Evolutionary conservation across 306 rosid species (phyloP), one percentile per base, ranked within the genome.

Genomic region (Vigna nakashimae): DNA sequence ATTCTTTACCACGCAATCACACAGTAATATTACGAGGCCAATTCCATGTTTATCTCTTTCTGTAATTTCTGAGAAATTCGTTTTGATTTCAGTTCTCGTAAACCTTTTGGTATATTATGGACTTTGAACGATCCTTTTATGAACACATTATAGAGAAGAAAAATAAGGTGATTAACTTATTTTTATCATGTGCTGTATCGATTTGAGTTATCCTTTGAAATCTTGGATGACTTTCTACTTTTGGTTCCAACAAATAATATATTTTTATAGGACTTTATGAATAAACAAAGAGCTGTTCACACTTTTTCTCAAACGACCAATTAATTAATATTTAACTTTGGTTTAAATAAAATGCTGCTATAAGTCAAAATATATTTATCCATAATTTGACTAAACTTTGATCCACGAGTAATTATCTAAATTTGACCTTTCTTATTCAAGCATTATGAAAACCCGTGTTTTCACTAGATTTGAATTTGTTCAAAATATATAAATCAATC

Each of bases 41-140:
- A 26, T 59, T 57, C 36, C 64, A 59, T 59, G 20, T 60, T 28
- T 58, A 58, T 64, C 69, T 34, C 15, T 34, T 64, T 64, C 16
- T 16, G 4, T 58, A 12, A 24, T 58, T 58, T 58, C 26, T n/a
- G 8, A 57, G 36, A 57, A 22, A 57, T 57, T 58, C 1, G 4
- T 58, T 58, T 26, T 58, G 17, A 58, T 11, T 55, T 34, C 38
- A 34, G 38, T 34, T 34, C 7, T 34, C 6, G 38, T 34, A 34
- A 52, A n/a, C 24, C 12, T 50, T 5, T n/a, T 50, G 56, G 10
- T 2, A 6, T n/a, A 2, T 16, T 50, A n/a, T 49, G 8, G 7
- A 9, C 2, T 49, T 49, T 36, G 42, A 36, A 36, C 2, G 1
- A 36, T 6, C 42, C 9, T 36, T 34, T 34, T 34, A 34, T 34